Evolutionary conservation across 139 green algal species (phyloP).

Genomic region (Closterium sp.): DNA sequence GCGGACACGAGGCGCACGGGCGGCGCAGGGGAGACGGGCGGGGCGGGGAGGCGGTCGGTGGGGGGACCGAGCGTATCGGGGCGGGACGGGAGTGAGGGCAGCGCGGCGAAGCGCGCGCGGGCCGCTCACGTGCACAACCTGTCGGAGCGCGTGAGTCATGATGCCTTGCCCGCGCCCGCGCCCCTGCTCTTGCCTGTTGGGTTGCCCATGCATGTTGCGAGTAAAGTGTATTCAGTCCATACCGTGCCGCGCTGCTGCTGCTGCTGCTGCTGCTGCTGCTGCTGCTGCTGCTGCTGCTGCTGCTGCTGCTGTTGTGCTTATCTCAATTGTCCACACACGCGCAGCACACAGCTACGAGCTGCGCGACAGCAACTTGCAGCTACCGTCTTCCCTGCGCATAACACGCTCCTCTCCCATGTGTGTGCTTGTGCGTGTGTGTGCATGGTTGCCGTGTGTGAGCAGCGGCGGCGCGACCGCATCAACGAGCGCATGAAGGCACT

Average conservation of each 20-base stretch:
- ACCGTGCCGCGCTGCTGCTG: too few species aligned
- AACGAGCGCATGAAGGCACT: conserved; percentile 51
- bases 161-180: not conserved
- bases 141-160: conserved; percentile 31
- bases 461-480: conserved; percentile 45
- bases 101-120: conserved; percentile 26
- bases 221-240: too few species aligned
- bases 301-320: too few species aligned
- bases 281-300: too few species aligned
- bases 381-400: too few species aligned
- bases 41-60: not conserved
- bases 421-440: conserved; percentile 14
- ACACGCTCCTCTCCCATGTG: not conserved
- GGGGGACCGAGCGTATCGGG: not conserved
- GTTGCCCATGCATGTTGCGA: too few species aligned
- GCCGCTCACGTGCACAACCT: conserved; percentile 48
- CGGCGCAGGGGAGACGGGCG: not conserved
- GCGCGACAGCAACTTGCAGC: too few species aligned
- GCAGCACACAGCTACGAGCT: too few species aligned
- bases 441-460: not conserved
- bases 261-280: too few species aligned
- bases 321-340: too few species aligned
- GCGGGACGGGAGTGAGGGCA: not conserved
- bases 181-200: too few species aligned
- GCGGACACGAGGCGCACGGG: not conserved